Base-by-base conservation (phyloP, 495 filamentous ascomycete genomes). In the Massariosphaeria phaeospora region DNA sequence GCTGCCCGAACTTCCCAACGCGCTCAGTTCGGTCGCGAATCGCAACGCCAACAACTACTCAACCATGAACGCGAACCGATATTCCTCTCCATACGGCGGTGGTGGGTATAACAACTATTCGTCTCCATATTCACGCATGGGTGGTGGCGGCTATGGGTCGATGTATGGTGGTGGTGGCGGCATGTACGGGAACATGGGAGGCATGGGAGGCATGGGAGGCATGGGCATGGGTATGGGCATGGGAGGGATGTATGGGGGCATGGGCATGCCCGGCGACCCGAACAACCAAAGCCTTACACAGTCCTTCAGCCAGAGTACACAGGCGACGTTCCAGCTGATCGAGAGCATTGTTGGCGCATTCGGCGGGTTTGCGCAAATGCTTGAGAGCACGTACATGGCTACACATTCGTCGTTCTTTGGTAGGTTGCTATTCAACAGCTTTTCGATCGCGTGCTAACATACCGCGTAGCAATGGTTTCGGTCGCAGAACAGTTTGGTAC, bases 311-410 rank as follows among this genome's bases (percentile, higher is more conserved):
- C 88, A 90, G 65, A 91, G 83, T 71, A 99, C 94, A 0, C 87
- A 91, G 61, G 86, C 91, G n/a, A 97, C 94, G 1, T 99, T 99
- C 66, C 93, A 97, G 77, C 87, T 97, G 76, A 89, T 99, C 34
- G 94, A 99, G 73, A 93, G 89, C 57, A 86, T 99, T 36, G 93
- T 97, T n/a, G 85, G 88, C n/a, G 91, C 94, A 13, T 96, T 93
- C 71, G 88, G 91, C 25, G 94, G 94, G 1, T 96, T 99, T 67
- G 91, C 94, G 15, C 94, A 99, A 76, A 97, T 99, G 94, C 78
- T 99, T 10, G 93, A 99, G 72, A 96, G 91, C 70, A 97, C 94
- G 10, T 99, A 95, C 64, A 97, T 99, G 94, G 93, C 94, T n/a
- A 99, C 94, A 2, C 94, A 97, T 74, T 94, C 88, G 43, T 91